Percentiles rank a stretch among this genome's conserved stretches.
Conservation (phyloP, 2,329 filamentous ascomycete genomes). For the Xylaria polymorpha region DNA sequence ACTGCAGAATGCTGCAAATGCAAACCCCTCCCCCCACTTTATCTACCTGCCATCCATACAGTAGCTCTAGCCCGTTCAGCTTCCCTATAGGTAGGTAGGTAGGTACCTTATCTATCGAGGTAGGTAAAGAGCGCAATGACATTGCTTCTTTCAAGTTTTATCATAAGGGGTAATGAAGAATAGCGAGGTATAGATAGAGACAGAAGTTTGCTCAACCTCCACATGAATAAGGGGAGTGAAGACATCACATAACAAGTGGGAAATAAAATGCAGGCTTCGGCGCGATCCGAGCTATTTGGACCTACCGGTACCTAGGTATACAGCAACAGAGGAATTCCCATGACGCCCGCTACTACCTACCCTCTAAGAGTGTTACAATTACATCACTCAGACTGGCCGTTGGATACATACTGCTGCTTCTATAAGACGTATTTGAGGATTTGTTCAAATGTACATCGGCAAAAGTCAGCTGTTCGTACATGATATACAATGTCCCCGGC, state of each 20-base stretch:
- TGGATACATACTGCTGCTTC: not conserved
- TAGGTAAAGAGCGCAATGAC: not conserved
- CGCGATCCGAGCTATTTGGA: not conserved
- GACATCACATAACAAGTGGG: not conserved
- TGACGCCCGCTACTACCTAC: too few relatives aligned
- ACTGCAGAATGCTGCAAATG: conserved; percentile 13
- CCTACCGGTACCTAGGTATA: too few relatives aligned
- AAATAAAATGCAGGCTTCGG: not conserved
- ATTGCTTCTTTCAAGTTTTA: not conserved
- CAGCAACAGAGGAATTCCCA: not conserved
- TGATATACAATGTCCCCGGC: not conserved
- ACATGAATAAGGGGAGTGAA: not conserved
- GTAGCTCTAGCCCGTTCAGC: not conserved
- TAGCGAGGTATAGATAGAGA: not conserved
- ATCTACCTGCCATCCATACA: not conserved
- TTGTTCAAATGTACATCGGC: not conserved
- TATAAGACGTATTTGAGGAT: not conserved
- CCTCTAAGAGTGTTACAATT: not conserved
- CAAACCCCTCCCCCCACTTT: conserved; percentile 35
- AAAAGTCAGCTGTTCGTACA: not conserved
- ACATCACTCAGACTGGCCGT: not conserved
- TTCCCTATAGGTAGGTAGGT: too few relatives aligned
- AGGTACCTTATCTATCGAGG: too few relatives aligned
- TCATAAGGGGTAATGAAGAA: not conserved
- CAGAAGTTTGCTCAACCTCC: not conserved